A percentile compares a stretch with the other conserved stretches of the same genome.
Conservation (phyloP, 2,329 filamentous ascomycete species). For the Myriosclerotinia scirpicola region DNA sequence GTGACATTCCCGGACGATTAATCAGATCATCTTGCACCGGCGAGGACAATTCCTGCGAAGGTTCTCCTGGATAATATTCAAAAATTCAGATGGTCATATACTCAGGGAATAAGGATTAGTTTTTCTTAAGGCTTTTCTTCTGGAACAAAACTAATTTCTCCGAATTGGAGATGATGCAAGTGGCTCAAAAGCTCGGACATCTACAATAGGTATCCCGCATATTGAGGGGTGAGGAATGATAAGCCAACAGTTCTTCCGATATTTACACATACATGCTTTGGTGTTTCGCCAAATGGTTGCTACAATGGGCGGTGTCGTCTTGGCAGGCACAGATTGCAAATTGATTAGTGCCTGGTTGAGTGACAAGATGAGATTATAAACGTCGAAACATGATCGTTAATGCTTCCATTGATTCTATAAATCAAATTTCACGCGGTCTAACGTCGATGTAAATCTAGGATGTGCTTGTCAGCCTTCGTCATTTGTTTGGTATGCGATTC, state of each 20-base stretch:
- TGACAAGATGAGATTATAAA: slow-evolving; percentile 14
- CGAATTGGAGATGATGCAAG: slow-evolving; percentile 16
- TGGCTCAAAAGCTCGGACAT: slow-evolving; percentile 17
- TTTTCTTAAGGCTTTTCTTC: slow-evolving; percentile 3
- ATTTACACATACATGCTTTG: slow-evolving; percentile 7
- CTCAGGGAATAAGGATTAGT: neutral
- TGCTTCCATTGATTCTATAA: neutral
- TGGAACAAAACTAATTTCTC: slow-evolving; percentile 9
- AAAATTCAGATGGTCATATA: neutral
- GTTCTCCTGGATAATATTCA: neutral
- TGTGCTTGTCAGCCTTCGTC: slow-evolving; percentile 8
- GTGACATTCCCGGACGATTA: slow-evolving; percentile 12
- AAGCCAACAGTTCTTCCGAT: slow-evolving; percentile 17
- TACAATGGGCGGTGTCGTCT: slow-evolving; percentile 1
- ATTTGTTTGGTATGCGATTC: slow-evolving; percentile 4
- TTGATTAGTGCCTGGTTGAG: slow-evolving; percentile 8
- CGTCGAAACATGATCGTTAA: slow-evolving; percentile 7
- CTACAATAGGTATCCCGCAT: slow-evolving; percentile 9
- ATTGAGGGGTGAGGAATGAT: slow-evolving; percentile 14
- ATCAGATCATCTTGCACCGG: neutral
- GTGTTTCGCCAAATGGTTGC: slow-evolving; percentile 8
- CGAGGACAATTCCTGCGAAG: neutral
- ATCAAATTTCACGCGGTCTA: neutral
- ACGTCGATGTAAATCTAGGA: neutral
- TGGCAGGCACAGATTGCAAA: slow-evolving; percentile 15